These are phyloP conservation scores for Candida cerambycidarum DNA, from an alignment of 805 yeast genomes.

Conservation along the genomic window DNA sequence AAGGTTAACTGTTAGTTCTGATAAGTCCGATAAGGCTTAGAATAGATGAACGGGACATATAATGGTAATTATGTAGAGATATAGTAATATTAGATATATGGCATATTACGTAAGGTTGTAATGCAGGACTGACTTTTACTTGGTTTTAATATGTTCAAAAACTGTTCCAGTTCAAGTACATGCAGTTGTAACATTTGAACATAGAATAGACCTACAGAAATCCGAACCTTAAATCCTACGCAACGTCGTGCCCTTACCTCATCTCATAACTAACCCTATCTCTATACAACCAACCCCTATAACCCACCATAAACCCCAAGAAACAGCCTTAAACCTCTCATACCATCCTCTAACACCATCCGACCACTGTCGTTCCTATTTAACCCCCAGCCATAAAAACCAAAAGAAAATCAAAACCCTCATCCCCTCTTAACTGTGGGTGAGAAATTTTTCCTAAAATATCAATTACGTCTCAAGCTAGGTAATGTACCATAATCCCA, in stretches of 20 bases:
- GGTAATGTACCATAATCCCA: background rate
- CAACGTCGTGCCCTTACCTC: conserved; percentile 5
- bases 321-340: background rate
- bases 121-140: no score
- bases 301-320: background rate
- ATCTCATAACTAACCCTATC: conserved; percentile 8
- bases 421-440: background rate
- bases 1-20: conserved; percentile 56
- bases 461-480: conserved; percentile 2
- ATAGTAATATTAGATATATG: conserved; percentile 2
- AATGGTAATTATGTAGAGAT: background rate
- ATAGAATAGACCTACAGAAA: no score
- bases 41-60: background rate
- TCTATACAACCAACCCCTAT: background rate
- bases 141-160: no score
- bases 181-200: no score
- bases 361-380: no score
- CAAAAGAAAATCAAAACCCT: background rate
- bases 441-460: conserved; percentile 6
- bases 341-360: background rate
- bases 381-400: background rate
- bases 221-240: background rate
- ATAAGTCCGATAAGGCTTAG: conserved; percentile 16
- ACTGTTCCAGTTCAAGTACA: no score
- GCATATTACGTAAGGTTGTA: conserved; percentile 10